Evolutionary conservation across 345 rosid genomes (phyloP).

Genomic region (Orychophragmus violaceus): DNA sequence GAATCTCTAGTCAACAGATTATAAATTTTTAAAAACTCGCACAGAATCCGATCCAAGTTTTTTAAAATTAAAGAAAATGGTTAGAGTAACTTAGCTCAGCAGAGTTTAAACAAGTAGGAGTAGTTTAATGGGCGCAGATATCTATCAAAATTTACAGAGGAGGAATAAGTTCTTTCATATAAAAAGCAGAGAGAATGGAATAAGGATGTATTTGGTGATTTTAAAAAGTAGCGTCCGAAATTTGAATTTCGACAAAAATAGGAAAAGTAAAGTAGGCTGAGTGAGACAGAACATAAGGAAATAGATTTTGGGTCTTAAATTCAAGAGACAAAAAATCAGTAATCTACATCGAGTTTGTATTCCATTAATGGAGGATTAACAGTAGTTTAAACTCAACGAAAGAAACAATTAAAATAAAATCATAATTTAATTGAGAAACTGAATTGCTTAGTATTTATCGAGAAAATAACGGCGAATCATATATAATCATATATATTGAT

Average conservation of each 20-base stretch:
- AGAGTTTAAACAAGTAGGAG: background rate
- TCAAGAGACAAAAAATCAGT: conserved; percentile 9
- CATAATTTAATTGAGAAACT: background rate
- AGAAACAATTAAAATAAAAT: background rate
- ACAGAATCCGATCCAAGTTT: conserved; percentile 14
- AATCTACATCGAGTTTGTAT: too few species aligned
- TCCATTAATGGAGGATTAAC: too few species aligned
- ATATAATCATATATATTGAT: too few species aligned
- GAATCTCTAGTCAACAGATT: conserved; percentile 16
- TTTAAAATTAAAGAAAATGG: background rate
- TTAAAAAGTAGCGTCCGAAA: conserved; percentile 6
- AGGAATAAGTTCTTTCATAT: background rate
- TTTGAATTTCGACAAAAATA: conserved; percentile 31
- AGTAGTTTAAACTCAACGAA: background rate
- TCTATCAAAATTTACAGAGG: background rate
- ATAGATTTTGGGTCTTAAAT: background rate
- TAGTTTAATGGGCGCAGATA: background rate
- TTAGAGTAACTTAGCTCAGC: background rate
- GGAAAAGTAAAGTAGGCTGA: conserved; percentile 12
- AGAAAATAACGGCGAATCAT: background rate
- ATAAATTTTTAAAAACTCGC: conserved; percentile 1
- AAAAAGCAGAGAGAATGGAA: conserved; percentile 1
- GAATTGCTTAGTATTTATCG: background rate
- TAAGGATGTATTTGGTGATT: background rate
- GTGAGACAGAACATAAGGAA: background rate